A percentile compares a stretch with the other conserved stretches of the same genome.
phyloP scores from a whole-genome alignment of 2,329 filamentous ascomycete genomes.

The Botryotinia calthae region DNA sequence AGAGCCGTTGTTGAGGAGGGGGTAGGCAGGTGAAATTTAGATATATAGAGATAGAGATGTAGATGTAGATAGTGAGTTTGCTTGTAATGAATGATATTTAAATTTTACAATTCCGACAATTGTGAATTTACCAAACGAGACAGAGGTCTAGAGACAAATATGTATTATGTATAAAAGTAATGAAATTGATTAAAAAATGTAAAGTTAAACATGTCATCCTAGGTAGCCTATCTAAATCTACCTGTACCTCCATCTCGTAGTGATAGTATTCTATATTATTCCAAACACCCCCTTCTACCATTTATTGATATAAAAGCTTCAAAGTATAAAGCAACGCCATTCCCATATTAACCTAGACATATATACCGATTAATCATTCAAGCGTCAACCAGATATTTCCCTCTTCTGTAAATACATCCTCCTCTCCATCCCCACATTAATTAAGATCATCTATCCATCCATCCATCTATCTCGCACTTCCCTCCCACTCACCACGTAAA shows the following conservation, averaged over 20 bases:
- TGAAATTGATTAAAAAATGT: neutral
- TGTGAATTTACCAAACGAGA: neutral
- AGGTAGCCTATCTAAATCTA: neutral
- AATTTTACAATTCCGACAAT: too few species aligned
- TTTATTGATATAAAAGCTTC: neutral
- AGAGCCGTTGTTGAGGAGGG: constrained; percentile 26
- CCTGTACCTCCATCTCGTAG: neutral
- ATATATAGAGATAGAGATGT: neutral
- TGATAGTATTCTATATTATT: neutral
- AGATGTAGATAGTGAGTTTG: neutral
- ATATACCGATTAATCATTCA: too few species aligned
- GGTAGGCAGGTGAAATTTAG: neutral
- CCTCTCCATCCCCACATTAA: neutral
- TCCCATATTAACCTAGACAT: constrained; percentile 1
- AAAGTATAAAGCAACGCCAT: neutral
- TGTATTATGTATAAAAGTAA: neutral
- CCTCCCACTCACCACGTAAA: constrained; percentile 62
- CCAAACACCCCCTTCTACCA: neutral
- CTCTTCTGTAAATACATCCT: neutral
- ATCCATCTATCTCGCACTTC: too few species aligned
- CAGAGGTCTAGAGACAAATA: neutral
- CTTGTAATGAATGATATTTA: neutral
- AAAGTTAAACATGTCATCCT: neutral
- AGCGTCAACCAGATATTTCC: too few species aligned
- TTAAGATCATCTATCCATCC: neutral